Evolutionary conservation across 2,329 filamentous ascomycete species (phyloP).

Genomic region (Chrysoporthe deuterocubensis): DNA sequence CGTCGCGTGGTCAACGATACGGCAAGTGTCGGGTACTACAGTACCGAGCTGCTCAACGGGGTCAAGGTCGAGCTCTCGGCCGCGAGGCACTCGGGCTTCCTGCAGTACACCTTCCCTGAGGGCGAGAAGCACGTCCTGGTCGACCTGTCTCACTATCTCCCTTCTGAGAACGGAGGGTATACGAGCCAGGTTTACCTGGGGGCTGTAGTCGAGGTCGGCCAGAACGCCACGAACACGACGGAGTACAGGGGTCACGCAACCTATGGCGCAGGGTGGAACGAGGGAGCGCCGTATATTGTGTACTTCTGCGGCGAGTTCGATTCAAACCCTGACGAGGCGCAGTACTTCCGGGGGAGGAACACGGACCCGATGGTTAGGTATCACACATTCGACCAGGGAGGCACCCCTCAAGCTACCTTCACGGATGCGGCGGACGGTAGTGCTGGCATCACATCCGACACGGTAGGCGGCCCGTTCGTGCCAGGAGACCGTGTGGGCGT

Average conservation of each 20-base stretch:
- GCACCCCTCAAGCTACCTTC: constrained; percentile 20
- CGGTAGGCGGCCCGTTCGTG: constrained; percentile 38
- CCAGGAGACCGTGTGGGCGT: constrained; percentile 53
- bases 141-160: constrained; percentile 54
- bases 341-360: constrained; percentile 49
- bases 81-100: constrained; percentile 53
- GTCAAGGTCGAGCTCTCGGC: constrained; percentile 54
- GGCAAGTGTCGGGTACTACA: constrained; percentile 59
- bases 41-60: constrained; percentile 52
- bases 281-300: constrained; percentile 47
- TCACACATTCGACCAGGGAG: constrained; percentile 23
- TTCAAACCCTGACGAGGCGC: constrained; percentile 37
- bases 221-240: constrained; percentile 39
- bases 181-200: constrained; percentile 44
- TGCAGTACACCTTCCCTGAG: constrained; percentile 55
- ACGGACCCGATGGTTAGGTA: constrained; percentile 45
- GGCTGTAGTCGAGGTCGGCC: constrained; percentile 38
- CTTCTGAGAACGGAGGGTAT: constrained; percentile 47
- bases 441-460: constrained; percentile 46
- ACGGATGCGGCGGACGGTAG: constrained; percentile 6
- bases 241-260: constrained; percentile 46
- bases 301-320: constrained; percentile 51
- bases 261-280: constrained; percentile 50
- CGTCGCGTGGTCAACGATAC: constrained; percentile 43
- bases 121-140: constrained; percentile 48